Base-by-base conservation (phyloP, 2,329 filamentous ascomycete species). In the Lasiodiplodia sp. region DNA sequence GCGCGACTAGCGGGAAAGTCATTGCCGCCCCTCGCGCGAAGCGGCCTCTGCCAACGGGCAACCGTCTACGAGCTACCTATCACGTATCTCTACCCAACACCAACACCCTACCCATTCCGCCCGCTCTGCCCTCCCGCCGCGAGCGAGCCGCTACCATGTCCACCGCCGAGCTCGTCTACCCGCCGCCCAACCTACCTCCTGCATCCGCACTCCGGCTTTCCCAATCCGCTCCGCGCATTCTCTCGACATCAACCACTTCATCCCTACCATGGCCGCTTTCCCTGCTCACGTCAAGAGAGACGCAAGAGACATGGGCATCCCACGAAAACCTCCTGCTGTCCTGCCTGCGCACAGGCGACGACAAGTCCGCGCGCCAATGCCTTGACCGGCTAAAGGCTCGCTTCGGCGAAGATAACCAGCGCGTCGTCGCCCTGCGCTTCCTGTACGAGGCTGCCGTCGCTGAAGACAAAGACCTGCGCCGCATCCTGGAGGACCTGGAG, bases 251-350 rank as follows among this genome's bases (percentile, higher is more conserved):
- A 70, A 79, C 80, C 11, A 79, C 75, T 69, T 77, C 76, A 23
- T 78, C 79, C 28, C 77, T 82, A n/a, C 83, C 80, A 34, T 87
- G 83, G 79, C 86, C 83, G 60, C 80, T 87, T 64, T 86, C 82
- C 8, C 78, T 86, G 65, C 79, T 87, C 73, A 78, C 82, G 69
- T 81, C 82, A 51, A 78, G 80, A 37, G 94, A 97, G 78, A 90
- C 90, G 0, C 85, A 92, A 67, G 93, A 97, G 72, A 86, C 92
- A 76, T 98, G 95, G 94, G 87, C 87, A 18, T 88, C 88, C 53
- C 92, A 96, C 80, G 95, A 98, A 82, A 96, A 97, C 77, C 86
- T 98, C 21, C 84, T 98, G 72, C 83, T 96, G 40, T 89, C 93
- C 37, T 96, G 92, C 75, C 87, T 99, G 47, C 91, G 92, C 63